Base-by-base conservation (phyloP, 495 filamentous ascomycete genomes). In the Recurvomyces mirabilis region DNA sequence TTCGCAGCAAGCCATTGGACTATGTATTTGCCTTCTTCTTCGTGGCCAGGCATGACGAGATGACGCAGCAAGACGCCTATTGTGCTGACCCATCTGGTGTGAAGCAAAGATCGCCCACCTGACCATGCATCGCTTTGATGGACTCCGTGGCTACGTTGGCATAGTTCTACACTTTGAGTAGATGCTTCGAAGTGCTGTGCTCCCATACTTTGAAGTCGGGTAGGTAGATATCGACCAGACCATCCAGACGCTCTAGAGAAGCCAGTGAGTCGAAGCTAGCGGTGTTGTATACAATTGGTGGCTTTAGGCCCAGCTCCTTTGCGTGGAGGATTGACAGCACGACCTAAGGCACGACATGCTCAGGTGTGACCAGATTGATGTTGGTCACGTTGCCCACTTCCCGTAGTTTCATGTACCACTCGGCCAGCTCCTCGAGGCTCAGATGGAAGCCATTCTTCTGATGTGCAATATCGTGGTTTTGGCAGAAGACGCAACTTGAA, bases 151-250 rank as follows among this genome's bases (percentile, higher is more conserved):
- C 82, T 0, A 75, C 71, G 4, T 65, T 61, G 2, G 74, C 66
- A 54, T 87, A 85, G 55, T 84, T 68, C 17, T 84, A 81, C 4
- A 74, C 81, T 52, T 87, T 87, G 13, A 87, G 66, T 20, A 87
- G 63, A 0, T 82, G 68, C 35, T 69, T 75, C n/a, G 78, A 78
- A 4, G 78, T 79, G 7, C 44, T 60, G 14, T 60, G 56, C 12
- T 65, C 68, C 82, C 82, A 87, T 3, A 84, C 75, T 53, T 87
- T 87, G 67, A 87, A 85, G 50, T 87, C 82, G 0, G 82, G 75
- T 7, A 87, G 65, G 57, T 86, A 87, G 31, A 87, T 82, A 57
- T 87, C 82, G 0, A 87, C 73, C 9, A 87, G 65, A 0, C 82
- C 84, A 51, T 86, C 77, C 32, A 87, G 64, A 2, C 87, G 64